phyloP scores from a whole-genome alignment of 257 asterid species.

The Salvia miltiorrhiza region DNA sequence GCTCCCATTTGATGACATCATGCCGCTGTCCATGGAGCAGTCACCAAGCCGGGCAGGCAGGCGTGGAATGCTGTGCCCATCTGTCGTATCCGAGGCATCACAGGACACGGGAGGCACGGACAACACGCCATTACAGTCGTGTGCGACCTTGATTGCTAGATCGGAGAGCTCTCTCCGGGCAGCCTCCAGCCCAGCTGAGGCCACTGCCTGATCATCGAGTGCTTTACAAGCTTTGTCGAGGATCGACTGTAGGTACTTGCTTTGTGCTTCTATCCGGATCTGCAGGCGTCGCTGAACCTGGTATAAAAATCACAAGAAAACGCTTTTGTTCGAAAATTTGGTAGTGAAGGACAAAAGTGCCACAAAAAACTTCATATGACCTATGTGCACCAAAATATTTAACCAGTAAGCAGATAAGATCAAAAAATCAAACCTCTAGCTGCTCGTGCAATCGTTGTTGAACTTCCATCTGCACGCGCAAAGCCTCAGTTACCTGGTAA shows the following conservation, averaged over 20 bases:
- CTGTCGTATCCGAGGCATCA: conserved; percentile 20
- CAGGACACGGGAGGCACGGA: conserved; percentile 32
- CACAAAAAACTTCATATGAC: too few relatives aligned
- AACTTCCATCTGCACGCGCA: conserved; percentile 95
- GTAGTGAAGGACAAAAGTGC: too few relatives aligned
- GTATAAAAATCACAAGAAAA: background rate
- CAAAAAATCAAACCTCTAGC: conserved; percentile 56
- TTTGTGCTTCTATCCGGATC: conserved; percentile 58
- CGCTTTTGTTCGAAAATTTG: too few relatives aligned
- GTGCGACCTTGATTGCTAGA: conserved; percentile 61
- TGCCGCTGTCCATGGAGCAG: conserved; percentile 42
- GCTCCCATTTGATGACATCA: conserved; percentile 41
- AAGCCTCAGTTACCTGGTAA: conserved; percentile 83
- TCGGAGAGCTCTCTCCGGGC: conserved; percentile 64
- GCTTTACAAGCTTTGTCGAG: conserved; percentile 60
- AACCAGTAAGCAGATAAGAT: background rate
- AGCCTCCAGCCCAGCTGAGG: conserved; percentile 52
- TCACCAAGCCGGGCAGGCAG: conserved; percentile 56
- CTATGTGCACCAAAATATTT: background rate
- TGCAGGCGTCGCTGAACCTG: conserved; percentile 56
- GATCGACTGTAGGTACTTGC: conserved; percentile 48
- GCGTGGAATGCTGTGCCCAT: conserved; percentile 25
- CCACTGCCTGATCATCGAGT: conserved; percentile 45
- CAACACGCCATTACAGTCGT: conserved; percentile 38
- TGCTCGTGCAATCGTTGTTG: conserved; percentile 83